Base-by-base conservation (phyloP, 2,329 filamentous ascomycete species). In the Beauveria varroae region DNA sequence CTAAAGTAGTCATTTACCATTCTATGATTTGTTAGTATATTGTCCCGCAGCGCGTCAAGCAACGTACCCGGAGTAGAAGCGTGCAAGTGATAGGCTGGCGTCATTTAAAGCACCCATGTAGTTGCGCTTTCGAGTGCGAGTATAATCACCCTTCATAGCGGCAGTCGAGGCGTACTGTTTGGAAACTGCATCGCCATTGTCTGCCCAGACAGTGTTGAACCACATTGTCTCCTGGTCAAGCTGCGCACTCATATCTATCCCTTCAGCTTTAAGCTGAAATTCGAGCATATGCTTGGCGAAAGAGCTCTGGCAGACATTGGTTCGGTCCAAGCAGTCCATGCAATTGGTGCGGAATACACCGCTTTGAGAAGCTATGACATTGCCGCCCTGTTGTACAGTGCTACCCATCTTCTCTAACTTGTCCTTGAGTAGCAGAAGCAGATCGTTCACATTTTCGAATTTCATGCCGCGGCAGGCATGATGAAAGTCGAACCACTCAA, bases 401-500 rank as follows among this genome's bases (percentile, higher is more conserved):
- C 90, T 92, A 1, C 90, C 87, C 51, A 88, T 85, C 5, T 80
- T 78, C 49, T 89, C 85, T 12, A 97, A 77, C n/a, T 83, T 86
- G 4, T 80, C 75, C 30, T 83, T 83, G 4, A 98, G 74, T 0
- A 79, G 86, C 52, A 91, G 82, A 57, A 99, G 81, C 1, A 99
- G 81, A 30, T 88, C 79, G 61, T 86, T 89, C 14, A 98, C 93
- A 63, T 98, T 98, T 70, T 98, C 93, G 69, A 98, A 99, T 67
- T 91, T 96, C 93, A 99, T 97, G 0, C 95, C 95, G 18, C 91
- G 88, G 70, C 95, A 98, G 30, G 90, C 90, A 20, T 86, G 82
- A 72, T 98, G 95, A 68, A 99, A 99, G 70, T 99, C 95, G 68
- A 98, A 99, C 95, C 95, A 99, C 70, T 96, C 91, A 69, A 96